phyloP scores from a whole-genome alignment of 163 green algal genomes.

The Chlorella variabilis region DNA sequence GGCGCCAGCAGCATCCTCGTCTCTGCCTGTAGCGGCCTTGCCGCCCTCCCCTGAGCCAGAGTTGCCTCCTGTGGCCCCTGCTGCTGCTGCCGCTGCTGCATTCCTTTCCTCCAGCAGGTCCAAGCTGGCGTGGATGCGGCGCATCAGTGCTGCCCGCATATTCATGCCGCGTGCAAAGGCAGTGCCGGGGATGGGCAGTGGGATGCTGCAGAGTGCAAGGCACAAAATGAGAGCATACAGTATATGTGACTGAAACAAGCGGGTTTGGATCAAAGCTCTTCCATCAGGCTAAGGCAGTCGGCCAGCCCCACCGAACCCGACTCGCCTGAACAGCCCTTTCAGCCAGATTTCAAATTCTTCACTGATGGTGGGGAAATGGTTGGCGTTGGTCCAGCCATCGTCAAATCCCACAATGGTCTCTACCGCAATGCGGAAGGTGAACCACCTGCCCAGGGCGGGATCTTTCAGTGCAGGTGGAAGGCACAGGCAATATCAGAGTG shows the following conservation, averaged over 20 bases:
- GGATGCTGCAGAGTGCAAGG: conserved; percentile 1
- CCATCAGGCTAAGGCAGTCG: too few species aligned
- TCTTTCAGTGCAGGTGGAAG: too few species aligned
- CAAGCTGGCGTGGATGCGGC: conserved; percentile 25
- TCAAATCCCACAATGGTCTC: conserved; percentile 24
- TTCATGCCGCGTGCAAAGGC: conserved; percentile 29
- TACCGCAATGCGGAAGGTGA: conserved; percentile 26
- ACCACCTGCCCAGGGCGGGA: conserved; percentile 1
- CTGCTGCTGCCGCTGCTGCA: background rate
- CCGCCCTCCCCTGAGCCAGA: too few species aligned
- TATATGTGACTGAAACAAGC: too few species aligned
- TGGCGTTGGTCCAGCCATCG: background rate
- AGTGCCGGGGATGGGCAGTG: conserved; percentile 19
- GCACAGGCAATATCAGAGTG: too few species aligned
- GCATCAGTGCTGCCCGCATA: background rate
- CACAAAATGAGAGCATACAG: too few species aligned
- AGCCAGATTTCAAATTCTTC: conserved; percentile 30
- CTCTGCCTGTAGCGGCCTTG: background rate
- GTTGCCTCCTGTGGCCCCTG: too few species aligned
- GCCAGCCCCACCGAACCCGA: too few species aligned
- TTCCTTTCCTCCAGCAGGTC: conserved; percentile 1
- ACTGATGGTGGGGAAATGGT: background rate
- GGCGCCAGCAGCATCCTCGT: background rate
- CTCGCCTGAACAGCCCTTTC: conserved; percentile 37
- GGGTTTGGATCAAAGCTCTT: background rate